phyloP scores from a whole-genome alignment of 176 grass and related monocot species.

The Hyparrhenia diplandra region DNA sequence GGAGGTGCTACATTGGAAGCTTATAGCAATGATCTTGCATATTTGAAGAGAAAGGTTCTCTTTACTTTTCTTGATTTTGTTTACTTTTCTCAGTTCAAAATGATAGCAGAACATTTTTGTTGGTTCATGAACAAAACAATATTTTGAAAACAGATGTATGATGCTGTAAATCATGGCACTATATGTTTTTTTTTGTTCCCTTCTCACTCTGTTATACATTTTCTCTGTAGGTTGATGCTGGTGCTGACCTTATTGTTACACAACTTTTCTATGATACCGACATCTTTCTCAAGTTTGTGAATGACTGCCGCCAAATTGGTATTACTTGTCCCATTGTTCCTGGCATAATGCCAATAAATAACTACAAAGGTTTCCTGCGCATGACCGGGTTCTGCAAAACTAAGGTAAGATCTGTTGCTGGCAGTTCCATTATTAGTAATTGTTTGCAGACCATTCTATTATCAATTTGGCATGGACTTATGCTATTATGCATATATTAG shows the following conservation, averaged over 20 bases:
- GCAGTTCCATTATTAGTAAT: slow-evolving; percentile 17
- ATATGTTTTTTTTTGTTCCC: background rate
- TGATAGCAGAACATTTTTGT: slow-evolving; percentile 4
- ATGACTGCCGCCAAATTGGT: slow-evolving; percentile 85
- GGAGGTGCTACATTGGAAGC: slow-evolving; percentile 66
- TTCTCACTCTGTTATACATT: slow-evolving; percentile 3
- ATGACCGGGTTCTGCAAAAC: slow-evolving; percentile 94
- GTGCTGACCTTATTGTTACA: slow-evolving; percentile 78
- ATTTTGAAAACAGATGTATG: background rate
- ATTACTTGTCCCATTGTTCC: slow-evolving; percentile 91
- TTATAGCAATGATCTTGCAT: slow-evolving; percentile 76
- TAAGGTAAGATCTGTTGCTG: slow-evolving; percentile 41
- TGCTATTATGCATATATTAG: background rate
- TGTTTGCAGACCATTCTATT: slow-evolving; percentile 1
- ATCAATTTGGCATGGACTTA: background rate
- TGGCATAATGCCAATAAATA: slow-evolving; percentile 94
- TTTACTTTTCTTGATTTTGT: slow-evolving; percentile 16
- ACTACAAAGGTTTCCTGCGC: slow-evolving; percentile 79
- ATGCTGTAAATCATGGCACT: background rate
- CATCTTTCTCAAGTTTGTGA: slow-evolving; percentile 87
- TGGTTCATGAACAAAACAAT: background rate
- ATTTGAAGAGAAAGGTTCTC: slow-evolving; percentile 83
- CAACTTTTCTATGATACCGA: slow-evolving; percentile 89
- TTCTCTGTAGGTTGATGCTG: slow-evolving; percentile 69
- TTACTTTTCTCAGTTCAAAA: background rate